A percentile compares a stretch with the other conserved stretches of the same genome.
These are phyloP conservation scores for Linnemannia schmuckeri DNA, from an alignment of 192 early-diverging fungal genomes.

Conservation along the genomic window DNA sequence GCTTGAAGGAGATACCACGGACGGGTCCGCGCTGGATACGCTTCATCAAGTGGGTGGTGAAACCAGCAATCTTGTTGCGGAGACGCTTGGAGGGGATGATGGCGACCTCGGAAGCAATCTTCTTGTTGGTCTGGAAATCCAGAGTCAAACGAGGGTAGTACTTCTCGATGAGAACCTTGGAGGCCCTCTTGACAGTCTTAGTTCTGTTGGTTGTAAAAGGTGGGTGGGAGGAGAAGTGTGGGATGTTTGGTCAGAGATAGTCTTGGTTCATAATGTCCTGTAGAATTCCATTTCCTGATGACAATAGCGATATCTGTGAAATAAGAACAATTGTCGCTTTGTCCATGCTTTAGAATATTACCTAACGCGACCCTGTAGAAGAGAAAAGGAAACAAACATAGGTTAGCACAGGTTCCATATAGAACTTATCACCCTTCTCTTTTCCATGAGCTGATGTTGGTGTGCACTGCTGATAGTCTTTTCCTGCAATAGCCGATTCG, in stretches of 20 bases:
- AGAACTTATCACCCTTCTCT: not conserved
- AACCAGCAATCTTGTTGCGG: constrained; percentile 99
- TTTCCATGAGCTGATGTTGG: not conserved
- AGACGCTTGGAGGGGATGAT: constrained; percentile 99
- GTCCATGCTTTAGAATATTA: constrained; percentile 19
- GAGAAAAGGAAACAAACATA: not conserved
- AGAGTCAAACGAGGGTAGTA: constrained; percentile 99
- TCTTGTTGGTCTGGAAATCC: constrained; percentile 99
- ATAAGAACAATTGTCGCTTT: not conserved
- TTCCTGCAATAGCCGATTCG: not conserved
- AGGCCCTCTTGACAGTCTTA: constrained; percentile 99
- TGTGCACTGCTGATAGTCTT: not conserved
- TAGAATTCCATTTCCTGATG: not conserved
- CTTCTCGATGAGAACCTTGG: constrained; percentile 99
- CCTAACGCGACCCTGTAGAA: constrained; percentile 54
- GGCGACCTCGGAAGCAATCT: constrained; percentile 97
- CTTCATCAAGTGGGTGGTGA: constrained; percentile 99
- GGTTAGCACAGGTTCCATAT: not conserved
- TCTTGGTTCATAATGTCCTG: not conserved
- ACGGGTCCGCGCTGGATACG: constrained; percentile 99
- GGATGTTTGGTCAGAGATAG: not conserved
- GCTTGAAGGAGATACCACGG: constrained; percentile 99
- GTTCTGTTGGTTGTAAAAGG: constrained; percentile 68
- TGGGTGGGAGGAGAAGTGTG: not conserved
- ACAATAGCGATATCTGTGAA: not conserved